Base-by-base conservation (phyloP, 2,329 filamentous ascomycete genomes). In the Aspergillus sp. region DNA sequence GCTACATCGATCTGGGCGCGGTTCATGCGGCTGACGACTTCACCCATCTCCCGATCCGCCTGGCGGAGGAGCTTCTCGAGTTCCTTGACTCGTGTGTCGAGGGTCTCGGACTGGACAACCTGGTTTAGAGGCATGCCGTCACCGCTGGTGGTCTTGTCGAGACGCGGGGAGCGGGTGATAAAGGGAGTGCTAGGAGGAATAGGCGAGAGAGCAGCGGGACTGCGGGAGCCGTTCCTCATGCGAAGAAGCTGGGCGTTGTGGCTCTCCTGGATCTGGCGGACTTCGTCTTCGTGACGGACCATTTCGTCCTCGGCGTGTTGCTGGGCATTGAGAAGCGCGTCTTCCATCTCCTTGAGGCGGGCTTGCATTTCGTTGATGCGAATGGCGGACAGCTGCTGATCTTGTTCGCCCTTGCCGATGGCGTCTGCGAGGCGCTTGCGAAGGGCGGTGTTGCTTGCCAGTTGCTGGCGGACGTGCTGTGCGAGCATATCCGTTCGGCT, bases 251-350 rank as follows among this genome's bases (percentile, higher is more conserved):
- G 91, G 19, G 83, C 82, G 72, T 86, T 92, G 72, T 95, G 89
- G 62, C 87, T 90, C 59, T 96, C 92, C 67, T 90, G 89, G 58
- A 98, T 80, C 23, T 85, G 82, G 19, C 86, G 81, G 43, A 97
- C 85, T 77, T 97, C 93, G 43, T 95, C 92, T 75, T 98, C 95
- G 72, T 97, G 93, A 53, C 88, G 89, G 48, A 86, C 81, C 60
- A 98, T 87, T 45, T 89, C 89, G 53, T 94, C 93, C 74, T 99
- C 95, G 0, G 92, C 94, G 22, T 90, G 86, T 60, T 92, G 89
- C 76, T 98, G 94, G 1, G 94, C 92, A 22, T 87, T 80, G 57
- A 96, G 84, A 23, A 99, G 86, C 69, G 90, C 87, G 64, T 98
- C 93, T 74, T 98, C 95, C 54, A 97, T 87, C 17, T 82, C 79